A percentile compares a stretch with the other conserved stretches of the same genome.
These are phyloP conservation scores for Dittrichia graveolens DNA, from an alignment of 129 eudicot genomes.

Conservation along the genomic window DNA sequence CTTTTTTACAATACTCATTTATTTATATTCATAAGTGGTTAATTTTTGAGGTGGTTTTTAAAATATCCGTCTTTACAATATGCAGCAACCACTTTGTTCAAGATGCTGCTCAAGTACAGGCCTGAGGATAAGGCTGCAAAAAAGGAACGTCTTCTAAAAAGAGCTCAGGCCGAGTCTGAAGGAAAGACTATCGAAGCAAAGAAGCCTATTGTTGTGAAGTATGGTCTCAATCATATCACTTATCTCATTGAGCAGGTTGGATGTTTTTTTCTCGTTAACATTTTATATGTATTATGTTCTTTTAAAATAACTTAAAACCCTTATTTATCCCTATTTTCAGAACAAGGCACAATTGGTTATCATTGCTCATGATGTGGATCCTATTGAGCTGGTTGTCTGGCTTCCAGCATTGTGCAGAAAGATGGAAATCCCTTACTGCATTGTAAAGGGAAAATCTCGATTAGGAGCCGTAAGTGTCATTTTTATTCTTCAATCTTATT, in stretches of 20 bases:
- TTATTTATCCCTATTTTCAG: constrained; percentile 37
- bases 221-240: constrained; percentile 84
- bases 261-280: background rate
- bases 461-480: constrained; percentile 56
- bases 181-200: constrained; percentile 71
- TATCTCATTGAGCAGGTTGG: constrained; percentile 90
- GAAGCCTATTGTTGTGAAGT: constrained; percentile 89
- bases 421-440: constrained; percentile 95
- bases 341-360: constrained; percentile 89
- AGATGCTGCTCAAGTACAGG: constrained; percentile 87
- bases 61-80: background rate
- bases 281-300: background rate
- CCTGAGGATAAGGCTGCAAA: constrained; percentile 90
- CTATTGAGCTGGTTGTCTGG: constrained; percentile 96
- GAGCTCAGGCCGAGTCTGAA: constrained; percentile 82
- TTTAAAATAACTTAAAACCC: background rate
- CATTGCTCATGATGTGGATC: constrained; percentile 96
- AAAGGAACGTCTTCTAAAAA: constrained; percentile 68
- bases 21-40: background rate
- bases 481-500: background rate
- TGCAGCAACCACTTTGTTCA: constrained; percentile 82
- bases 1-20: background rate
- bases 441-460: constrained; percentile 60
- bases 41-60: background rate
- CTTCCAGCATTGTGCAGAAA: constrained; percentile 93